Evolutionary conservation across 305 asterid genomes (phyloP).

Genomic region (Rubia tinctorum): DNA sequence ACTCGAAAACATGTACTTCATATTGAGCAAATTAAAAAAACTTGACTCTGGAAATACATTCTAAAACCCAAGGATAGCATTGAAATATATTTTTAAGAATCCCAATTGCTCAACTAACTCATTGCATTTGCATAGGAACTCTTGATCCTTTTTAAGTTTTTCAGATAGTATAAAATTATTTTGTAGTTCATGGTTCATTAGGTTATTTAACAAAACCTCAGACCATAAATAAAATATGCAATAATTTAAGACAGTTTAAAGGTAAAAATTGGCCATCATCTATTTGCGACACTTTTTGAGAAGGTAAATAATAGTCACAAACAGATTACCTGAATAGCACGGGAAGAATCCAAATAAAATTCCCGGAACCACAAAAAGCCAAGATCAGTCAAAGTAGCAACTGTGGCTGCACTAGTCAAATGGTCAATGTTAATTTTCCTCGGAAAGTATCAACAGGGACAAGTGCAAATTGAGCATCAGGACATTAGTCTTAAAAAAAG

Average conservation of each 20-base stretch:
- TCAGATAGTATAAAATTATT: neutral
- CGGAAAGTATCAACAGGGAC: slow-evolving; percentile 5
- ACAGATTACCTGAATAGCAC: slow-evolving; percentile 88
- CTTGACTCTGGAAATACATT: neutral
- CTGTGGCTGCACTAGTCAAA: slow-evolving; percentile 69
- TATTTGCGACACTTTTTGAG: neutral
- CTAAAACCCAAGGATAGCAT: neutral
- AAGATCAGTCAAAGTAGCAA: slow-evolving; percentile 80
- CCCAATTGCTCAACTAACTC: neutral
- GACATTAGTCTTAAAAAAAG: neutral
- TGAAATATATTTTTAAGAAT: too few relatives aligned
- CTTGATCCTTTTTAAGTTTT: neutral
- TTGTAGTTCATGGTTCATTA: neutral
- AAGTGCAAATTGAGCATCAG: neutral
- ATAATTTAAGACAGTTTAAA: too few relatives aligned
- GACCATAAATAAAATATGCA: too few relatives aligned
- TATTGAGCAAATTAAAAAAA: too few relatives aligned
- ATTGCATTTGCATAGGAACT: too few relatives aligned
- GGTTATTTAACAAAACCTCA: too few relatives aligned
- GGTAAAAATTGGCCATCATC: neutral
- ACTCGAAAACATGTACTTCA: too few relatives aligned
- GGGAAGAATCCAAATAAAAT: slow-evolving; percentile 98
- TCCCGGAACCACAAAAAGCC: slow-evolving; percentile 99
- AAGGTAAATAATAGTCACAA: neutral
- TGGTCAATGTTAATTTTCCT: slow-evolving; percentile 29